A percentile compares a stretch with the other conserved stretches of the same genome.
These are phyloP conservation scores for Ogataea polymorpha DNA, from an alignment of 805 yeast genomes.

Conservation along the genomic window DNA sequence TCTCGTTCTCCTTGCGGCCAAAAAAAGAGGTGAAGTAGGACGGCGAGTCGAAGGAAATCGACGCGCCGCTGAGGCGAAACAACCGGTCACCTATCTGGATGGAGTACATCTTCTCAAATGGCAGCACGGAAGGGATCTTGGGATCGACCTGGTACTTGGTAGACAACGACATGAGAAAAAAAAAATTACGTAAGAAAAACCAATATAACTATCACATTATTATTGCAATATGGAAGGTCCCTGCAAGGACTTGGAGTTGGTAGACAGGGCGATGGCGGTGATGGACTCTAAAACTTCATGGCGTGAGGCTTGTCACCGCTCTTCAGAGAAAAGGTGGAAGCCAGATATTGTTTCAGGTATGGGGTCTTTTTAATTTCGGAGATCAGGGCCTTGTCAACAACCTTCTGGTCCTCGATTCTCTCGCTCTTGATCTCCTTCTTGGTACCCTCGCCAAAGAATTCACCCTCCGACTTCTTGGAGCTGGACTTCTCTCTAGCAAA, in stretches of 20 bases:
- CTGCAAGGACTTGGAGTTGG: slow-evolving; percentile 13
- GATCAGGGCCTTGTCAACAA: slow-evolving; percentile 88
- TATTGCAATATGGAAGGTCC: slow-evolving; percentile 12
- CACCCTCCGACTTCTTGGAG: slow-evolving; percentile 85
- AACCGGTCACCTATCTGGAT: slow-evolving; percentile 65
- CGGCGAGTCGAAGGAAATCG: slow-evolving; percentile 82
- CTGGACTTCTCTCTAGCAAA: slow-evolving; percentile 92
- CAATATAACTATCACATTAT: slow-evolving; percentile 10
- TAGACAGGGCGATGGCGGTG: slow-evolving; percentile 19
- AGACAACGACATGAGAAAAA: not conserved
- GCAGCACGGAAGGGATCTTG: slow-evolving; percentile 50
- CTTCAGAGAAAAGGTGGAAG: slow-evolving; percentile 93
- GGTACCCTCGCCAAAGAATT: slow-evolving; percentile 80
- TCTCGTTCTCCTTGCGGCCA: slow-evolving; percentile 34
- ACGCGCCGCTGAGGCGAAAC: slow-evolving; percentile 76
- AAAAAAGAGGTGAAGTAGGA: slow-evolving; percentile 82
- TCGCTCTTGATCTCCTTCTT: slow-evolving; percentile 89
- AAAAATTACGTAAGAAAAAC: not conserved
- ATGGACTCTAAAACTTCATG: slow-evolving; percentile 74
- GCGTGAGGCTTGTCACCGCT: slow-evolving; percentile 98
- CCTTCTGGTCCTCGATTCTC: slow-evolving; percentile 96
- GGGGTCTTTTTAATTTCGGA: slow-evolving; percentile 97
- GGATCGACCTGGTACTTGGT: slow-evolving; percentile 32
- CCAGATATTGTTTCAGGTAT: slow-evolving; percentile 93
- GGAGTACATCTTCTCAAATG: slow-evolving; percentile 66